phyloP scores from a whole-genome alignment of 345 rosid genomes.

The Dovyalis caffra region DNA sequence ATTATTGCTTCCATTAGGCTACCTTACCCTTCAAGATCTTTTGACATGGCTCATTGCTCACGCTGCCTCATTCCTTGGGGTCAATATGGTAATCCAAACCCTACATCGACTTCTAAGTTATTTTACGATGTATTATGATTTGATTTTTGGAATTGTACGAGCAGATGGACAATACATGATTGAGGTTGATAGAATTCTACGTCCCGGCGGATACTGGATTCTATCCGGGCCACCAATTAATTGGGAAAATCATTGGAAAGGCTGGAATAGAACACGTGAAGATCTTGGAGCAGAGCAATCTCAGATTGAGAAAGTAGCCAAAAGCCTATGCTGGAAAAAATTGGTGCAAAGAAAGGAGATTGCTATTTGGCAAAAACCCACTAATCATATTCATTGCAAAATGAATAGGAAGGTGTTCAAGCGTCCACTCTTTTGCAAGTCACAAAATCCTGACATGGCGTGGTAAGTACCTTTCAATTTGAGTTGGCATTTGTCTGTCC shows the following conservation, averaged over 20 bases:
- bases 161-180: slow-evolving; percentile 78
- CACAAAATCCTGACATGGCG: slow-evolving; percentile 70
- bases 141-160: neutral
- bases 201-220: slow-evolving; percentile 95
- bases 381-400: slow-evolving; percentile 75
- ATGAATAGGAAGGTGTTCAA: slow-evolving; percentile 49
- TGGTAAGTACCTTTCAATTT: slow-evolving; percentile 46
- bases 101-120: neutral
- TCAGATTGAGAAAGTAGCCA: slow-evolving; percentile 56
- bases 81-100: slow-evolving; percentile 42
- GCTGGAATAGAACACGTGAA: slow-evolving; percentile 67
- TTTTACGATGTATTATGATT: neutral
- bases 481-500: neutral
- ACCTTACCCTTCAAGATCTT: slow-evolving; percentile 88
- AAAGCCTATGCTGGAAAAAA: slow-evolving; percentile 86
- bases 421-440: slow-evolving; percentile 58
- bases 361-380: slow-evolving; percentile 89
- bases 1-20: slow-evolving; percentile 80
- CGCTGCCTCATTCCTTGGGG: slow-evolving; percentile 98
- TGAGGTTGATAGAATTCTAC: slow-evolving; percentile 78
- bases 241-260: slow-evolving; percentile 79
- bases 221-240: slow-evolving; percentile 92
- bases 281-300: slow-evolving; percentile 64
- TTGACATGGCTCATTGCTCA: slow-evolving; percentile 97
- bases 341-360: slow-evolving; percentile 56